Base-by-base conservation (phyloP, 1,284 basidiomycete species). In the Coniophora puteana region DNA sequence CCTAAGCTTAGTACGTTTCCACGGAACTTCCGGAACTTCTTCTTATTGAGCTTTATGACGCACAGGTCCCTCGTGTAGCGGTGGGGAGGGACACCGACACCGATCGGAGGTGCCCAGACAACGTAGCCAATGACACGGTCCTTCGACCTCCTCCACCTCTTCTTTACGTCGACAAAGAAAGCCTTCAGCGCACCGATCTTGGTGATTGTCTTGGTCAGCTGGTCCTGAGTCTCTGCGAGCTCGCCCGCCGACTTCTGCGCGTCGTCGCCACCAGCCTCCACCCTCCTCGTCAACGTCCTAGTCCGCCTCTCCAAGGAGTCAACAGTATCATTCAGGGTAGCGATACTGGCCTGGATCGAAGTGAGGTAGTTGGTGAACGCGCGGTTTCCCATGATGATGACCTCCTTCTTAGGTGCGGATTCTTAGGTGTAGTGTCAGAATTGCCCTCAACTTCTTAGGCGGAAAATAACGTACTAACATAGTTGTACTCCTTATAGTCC, bases 1-100 rank as follows among this genome's bases (percentile, higher is more conserved):
- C 65, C 61, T 25, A 67, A 44, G 51, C 55, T 48, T 4, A 67
- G 6, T 3, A 52, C 57, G 40, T 67, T 67, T 12, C 58, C 51
- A 21, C 8, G 48, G 43, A 66, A 59, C 48, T 62, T 54, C 32
- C 17, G 45, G n/a, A n/a, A n/a, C 51, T 59, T 67, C 14, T 50
- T 27, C 53, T 64, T 49, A 47, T 69, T 44, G 21, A 71, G 49
- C 57, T 63, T 51, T 49, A 68, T 49, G 33, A 69, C 62, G 43
- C 64, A 62, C 13, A 67, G 33, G 48, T 66, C 65, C 26, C 44
- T 35, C n/a, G 53, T 67, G 42, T 62, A 64, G 29, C 50, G 18
- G 47, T 61, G 41, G 30, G 52, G 51, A 38, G 39, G 31, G 23
- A 18, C 46, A 37, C 6, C 4, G 47, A 46, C 51, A 48, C 41